A percentile compares a stretch with the other conserved stretches of the same genome.
phyloP scores from a whole-genome alignment of 2,329 filamentous ascomycete species.

The Aspergillus viridinutans region DNA sequence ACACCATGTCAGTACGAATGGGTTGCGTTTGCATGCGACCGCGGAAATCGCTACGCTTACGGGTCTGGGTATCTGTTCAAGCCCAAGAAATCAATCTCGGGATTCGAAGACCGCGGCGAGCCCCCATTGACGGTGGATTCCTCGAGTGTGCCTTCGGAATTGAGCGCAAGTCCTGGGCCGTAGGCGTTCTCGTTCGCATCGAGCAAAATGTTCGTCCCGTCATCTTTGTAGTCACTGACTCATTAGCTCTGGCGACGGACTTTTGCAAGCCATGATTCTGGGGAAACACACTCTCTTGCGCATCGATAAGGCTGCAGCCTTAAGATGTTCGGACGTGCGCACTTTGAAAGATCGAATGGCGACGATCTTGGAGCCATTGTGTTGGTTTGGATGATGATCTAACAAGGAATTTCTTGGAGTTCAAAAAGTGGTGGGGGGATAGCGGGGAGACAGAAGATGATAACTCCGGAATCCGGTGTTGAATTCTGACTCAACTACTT shows the following conservation, averaged over 20 bases:
- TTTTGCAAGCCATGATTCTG: conserved; percentile 4
- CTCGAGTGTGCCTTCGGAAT: conserved; percentile 45
- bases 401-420: conserved; percentile 4
- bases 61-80: conserved; percentile 96
- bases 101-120: conserved; percentile 40
- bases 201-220: conserved; percentile 90
- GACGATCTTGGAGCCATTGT: conserved; percentile 41
- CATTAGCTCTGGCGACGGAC: conserved; percentile 19
- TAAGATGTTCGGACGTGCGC: conserved; percentile 72
- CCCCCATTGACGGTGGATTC: conserved; percentile 39
- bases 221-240: conserved; percentile 92
- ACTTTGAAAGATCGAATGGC: conserved; percentile 68
- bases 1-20: background rate
- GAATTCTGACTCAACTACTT: background rate
- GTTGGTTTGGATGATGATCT: conserved; percentile 8
- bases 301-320: conserved; percentile 74
- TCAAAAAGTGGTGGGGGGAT: conserved; percentile 14
- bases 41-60: conserved; percentile 22
- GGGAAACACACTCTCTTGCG: conserved; percentile 65
- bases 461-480: conserved; percentile 15
- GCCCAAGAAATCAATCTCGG: conserved; percentile 70
- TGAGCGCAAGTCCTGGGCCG: conserved; percentile 68
- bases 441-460: conserved; percentile 13
- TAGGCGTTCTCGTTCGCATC: conserved; percentile 98
- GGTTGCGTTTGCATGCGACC: background rate